Conservation (phyloP, 495 filamentous ascomycete genomes). For the Trichodelitschia bisporula region DNA sequence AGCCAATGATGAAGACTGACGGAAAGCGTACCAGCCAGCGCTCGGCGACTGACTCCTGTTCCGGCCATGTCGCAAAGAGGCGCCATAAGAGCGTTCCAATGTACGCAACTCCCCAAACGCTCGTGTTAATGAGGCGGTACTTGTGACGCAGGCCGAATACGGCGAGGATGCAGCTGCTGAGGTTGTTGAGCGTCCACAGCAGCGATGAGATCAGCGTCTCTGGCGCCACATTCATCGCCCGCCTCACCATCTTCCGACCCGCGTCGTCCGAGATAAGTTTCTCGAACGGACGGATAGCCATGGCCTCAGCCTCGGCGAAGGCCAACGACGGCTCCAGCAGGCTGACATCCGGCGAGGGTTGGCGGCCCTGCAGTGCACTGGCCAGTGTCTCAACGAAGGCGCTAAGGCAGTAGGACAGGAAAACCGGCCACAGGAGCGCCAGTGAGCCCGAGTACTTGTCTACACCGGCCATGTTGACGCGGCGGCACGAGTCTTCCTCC, state of each 20-base stretch:
- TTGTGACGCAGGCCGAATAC: constrained; percentile 52
- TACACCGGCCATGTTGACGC: constrained; percentile 32
- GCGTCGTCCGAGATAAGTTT: constrained; percentile 4
- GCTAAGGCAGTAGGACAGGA: constrained; percentile 53
- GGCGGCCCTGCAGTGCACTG: constrained; percentile 71
- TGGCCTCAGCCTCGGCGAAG: constrained; percentile 84
- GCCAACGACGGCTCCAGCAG: constrained; percentile 97
- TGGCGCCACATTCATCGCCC: constrained; percentile 52
- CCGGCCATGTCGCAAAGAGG: constrained; percentile 11
- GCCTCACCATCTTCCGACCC: constrained; percentile 11
- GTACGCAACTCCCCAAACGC: constrained; percentile 71
- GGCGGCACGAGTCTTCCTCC: constrained; percentile 44
- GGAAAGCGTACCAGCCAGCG: constrained; percentile 47
- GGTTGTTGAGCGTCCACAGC: constrained; percentile 69
- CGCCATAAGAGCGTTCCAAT: constrained; percentile 51
- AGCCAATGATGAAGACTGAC: constrained; percentile 83
- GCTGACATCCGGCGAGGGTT: constrained; percentile 58
- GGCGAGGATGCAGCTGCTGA: constrained; percentile 64
- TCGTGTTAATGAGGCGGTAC: constrained; percentile 61
- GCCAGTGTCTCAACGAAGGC: constrained; percentile 74
- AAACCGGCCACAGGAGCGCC: constrained; percentile 68
- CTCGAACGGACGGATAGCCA: constrained; percentile 46
- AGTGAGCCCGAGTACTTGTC: constrained; percentile 35
- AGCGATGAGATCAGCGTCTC: constrained; percentile 70
- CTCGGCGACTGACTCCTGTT: constrained; percentile 6